Conservation (phyloP, 371 early-diverging fungal genomes). For the Mortierella sp. region DNA sequence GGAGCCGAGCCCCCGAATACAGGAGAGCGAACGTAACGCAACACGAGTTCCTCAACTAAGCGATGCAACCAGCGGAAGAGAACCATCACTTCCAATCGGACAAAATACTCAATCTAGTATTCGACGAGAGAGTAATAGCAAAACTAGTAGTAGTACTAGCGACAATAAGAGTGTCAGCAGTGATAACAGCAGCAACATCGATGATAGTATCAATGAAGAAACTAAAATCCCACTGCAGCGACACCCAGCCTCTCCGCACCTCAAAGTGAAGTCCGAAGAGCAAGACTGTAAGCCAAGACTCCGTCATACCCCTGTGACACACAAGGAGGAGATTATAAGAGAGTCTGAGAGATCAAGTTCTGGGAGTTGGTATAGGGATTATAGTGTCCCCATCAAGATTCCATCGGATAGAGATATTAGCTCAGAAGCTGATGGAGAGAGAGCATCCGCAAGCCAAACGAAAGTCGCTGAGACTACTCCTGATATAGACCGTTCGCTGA, state of each 20-base stretch:
- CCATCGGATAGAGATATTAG: background rate
- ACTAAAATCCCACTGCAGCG: background rate
- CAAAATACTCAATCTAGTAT: background rate
- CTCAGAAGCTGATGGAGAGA: background rate
- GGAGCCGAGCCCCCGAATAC: background rate
- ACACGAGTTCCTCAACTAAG: background rate
- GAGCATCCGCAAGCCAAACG: background rate
- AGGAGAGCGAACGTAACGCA: background rate
- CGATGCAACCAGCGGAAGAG: background rate
- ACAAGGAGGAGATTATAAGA: background rate
- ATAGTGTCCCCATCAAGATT: background rate
- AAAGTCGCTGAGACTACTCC: background rate
- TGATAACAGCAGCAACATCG: background rate
- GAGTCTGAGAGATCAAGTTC: background rate
- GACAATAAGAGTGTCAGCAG: background rate
- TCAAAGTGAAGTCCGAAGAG: slow-evolving; percentile 27
- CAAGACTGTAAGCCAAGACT: background rate
- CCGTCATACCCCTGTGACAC: background rate
- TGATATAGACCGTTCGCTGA: background rate
- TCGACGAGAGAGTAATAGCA: background rate
- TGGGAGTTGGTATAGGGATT: background rate
- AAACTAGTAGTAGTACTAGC: background rate
- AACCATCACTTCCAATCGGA: background rate
- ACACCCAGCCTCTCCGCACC: background rate
- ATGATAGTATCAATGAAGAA: background rate